Conservation (phyloP, 1,284 basidiomycete species). For the Xanthoconium separans region DNA sequence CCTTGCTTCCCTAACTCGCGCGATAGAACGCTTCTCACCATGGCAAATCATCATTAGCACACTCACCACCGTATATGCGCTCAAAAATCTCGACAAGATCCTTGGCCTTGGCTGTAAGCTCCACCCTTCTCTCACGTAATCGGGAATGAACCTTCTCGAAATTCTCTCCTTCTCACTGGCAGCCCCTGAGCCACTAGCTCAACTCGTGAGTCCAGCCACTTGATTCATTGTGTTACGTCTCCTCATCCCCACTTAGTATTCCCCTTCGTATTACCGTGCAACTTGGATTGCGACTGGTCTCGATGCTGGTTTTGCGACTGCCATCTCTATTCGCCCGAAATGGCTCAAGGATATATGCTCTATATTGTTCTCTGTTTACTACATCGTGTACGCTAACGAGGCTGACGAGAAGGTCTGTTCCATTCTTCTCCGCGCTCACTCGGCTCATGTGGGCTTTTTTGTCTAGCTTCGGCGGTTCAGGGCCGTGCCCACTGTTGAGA, state of each 20-base stretch:
- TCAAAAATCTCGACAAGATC: conserved; percentile 86
- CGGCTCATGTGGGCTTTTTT: neutral
- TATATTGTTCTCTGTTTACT: conserved; percentile 85
- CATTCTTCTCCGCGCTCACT: neutral
- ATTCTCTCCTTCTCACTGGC: neutral
- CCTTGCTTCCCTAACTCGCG: neutral
- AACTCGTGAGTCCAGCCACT: conserved; percentile 57
- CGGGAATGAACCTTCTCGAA: neutral
- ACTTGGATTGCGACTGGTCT: conserved; percentile 93
- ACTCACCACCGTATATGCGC: conserved; percentile 81
- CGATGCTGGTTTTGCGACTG: conserved; percentile 97
- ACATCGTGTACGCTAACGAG: conserved; percentile 91
- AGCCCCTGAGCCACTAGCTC: conserved; percentile 93
- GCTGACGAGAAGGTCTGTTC: conserved; percentile 84
- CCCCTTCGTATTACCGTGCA: conserved; percentile 92
- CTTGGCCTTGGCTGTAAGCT: conserved; percentile 78
- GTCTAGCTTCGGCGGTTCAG: conserved; percentile 85
- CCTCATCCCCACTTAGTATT: conserved; percentile 59
- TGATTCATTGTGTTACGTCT: conserved; percentile 1
- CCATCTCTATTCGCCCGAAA: conserved; percentile 89
- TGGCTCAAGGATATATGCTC: conserved; percentile 89
- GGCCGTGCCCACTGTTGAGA: conserved; percentile 93
- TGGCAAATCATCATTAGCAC: conserved; percentile 92
- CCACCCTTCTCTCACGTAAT: conserved; percentile 1
- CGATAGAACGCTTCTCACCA: conserved; percentile 81